These are phyloP conservation scores for Fraxinus baroniana DNA, from an alignment of 305 asterid species.

Conservation along the genomic window DNA sequence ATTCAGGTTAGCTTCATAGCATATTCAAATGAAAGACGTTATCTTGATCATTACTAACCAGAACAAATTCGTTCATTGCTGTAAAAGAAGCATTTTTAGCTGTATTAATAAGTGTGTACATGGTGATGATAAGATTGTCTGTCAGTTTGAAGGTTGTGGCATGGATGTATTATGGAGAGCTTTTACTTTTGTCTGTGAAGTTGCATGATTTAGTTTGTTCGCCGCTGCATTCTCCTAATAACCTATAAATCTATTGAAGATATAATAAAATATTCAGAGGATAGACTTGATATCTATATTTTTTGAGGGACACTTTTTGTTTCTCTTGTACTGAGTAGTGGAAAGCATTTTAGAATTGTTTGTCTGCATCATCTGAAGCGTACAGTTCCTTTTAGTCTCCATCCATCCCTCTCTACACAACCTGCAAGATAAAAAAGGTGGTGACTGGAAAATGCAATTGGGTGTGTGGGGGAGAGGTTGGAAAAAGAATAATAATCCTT, in stretches of 20 bases:
- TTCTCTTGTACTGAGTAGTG: background rate
- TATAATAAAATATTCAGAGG: background rate
- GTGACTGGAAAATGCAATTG: background rate
- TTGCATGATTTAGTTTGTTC: background rate
- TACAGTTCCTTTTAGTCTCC: background rate
- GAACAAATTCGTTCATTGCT: slow-evolving; percentile 4
- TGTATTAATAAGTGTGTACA: background rate
- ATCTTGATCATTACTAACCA: background rate
- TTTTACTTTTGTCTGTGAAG: background rate
- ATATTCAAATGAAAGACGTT: background rate
- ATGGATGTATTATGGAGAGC: background rate
- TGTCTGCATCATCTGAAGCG: background rate
- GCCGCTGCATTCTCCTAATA: background rate
- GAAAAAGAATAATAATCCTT: background rate
- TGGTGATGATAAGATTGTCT: background rate
- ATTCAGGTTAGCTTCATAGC: slow-evolving; percentile 2
- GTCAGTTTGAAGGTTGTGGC: slow-evolving; percentile 10
- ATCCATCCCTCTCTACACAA: background rate
- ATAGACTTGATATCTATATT: background rate
- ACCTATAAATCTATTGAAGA: background rate
- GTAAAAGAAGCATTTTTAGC: slow-evolving; percentile 15
- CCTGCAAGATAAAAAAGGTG: background rate
- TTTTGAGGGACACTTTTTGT: background rate
- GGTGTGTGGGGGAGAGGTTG: background rate
- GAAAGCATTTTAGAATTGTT: background rate